Percentiles rank a stretch among this genome's conserved stretches.
Conservation (phyloP, 2,329 filamentous ascomycete species). For the Paracoccidioides lutzii region DNA sequence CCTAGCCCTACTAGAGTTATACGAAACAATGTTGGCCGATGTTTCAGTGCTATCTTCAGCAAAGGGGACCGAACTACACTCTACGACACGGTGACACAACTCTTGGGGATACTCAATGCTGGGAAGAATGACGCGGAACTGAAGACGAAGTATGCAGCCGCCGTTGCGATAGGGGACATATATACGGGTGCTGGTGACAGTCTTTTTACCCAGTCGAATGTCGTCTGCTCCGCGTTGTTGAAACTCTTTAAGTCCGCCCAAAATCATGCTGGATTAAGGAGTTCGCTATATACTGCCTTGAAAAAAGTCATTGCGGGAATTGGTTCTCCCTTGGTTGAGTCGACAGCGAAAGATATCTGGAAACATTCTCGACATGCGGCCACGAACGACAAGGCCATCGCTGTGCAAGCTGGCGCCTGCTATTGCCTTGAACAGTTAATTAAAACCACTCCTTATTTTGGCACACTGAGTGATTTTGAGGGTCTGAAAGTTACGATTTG, state of each 20-base stretch:
- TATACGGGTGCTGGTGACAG: conserved; percentile 91
- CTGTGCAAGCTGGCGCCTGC: conserved; percentile 68
- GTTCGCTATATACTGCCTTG: conserved; percentile 61
- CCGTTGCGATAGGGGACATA: conserved; percentile 73
- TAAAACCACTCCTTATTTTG: conserved; percentile 65
- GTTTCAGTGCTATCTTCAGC: conserved; percentile 67
- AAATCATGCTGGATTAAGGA: conserved; percentile 68
- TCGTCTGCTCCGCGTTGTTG: conserved; percentile 58
- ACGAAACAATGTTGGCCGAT: conserved; percentile 75
- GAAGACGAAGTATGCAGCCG: conserved; percentile 73
- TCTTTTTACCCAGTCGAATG: conserved; percentile 66
- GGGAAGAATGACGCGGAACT: conserved; percentile 69
- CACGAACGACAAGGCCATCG: conserved; percentile 64
- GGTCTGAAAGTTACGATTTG: conserved; percentile 69
- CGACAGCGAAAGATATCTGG: conserved; percentile 78
- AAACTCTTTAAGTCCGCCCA: conserved; percentile 70
- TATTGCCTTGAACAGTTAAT: conserved; percentile 64
- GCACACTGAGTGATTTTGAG: conserved; percentile 82
- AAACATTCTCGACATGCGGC: conserved; percentile 73
- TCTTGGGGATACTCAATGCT: conserved; percentile 57
- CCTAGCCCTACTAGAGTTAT: conserved; percentile 79
- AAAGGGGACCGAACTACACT: conserved; percentile 82
- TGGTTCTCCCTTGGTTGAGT: conserved; percentile 66
- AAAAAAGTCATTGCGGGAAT: conserved; percentile 67
- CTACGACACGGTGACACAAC: conserved; percentile 87